Evolutionary conservation across 2,329 filamentous ascomycete species (phyloP).

Genomic region (Neopestalotiopsis rosae): DNA sequence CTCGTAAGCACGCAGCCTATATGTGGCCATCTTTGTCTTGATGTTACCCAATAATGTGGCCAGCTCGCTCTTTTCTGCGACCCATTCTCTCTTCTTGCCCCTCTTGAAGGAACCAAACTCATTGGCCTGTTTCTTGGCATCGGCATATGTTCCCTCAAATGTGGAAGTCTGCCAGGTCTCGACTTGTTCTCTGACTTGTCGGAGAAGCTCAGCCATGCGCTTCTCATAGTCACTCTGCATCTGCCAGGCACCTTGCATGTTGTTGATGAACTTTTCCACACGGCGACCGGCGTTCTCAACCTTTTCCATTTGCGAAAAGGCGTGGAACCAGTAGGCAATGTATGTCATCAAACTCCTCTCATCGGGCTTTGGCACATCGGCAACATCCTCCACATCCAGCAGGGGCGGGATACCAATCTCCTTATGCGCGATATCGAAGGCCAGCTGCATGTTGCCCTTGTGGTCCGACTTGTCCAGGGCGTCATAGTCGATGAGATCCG

Average conservation of each 20-base stretch:
- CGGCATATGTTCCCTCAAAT: constrained; percentile 90
- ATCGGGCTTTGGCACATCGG: constrained; percentile 93
- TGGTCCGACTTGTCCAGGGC: constrained; percentile 92
- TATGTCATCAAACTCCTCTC: constrained; percentile 99
- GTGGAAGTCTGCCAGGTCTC: constrained; percentile 77
- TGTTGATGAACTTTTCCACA: constrained; percentile 98
- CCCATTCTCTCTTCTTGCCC: constrained; percentile 91
- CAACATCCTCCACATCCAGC: constrained; percentile 97
- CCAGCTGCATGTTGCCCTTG: constrained; percentile 95
- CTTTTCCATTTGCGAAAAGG: constrained; percentile 98
- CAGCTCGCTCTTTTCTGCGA: constrained; percentile 95
- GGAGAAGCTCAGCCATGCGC: constrained; percentile 83
- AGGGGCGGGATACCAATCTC: constrained; percentile 97
- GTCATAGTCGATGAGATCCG: constrained; percentile 97
- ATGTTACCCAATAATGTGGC: constrained; percentile 95
- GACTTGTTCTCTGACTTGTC: constrained; percentile 75
- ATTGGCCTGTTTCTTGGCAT: constrained; percentile 85
- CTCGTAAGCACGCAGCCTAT: constrained; percentile 87
- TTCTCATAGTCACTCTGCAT: constrained; percentile 98
- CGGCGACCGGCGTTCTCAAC: constrained; percentile 96
- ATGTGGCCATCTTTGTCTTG: constrained; percentile 97
- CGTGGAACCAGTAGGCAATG: constrained; percentile 99
- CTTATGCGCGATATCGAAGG: constrained; percentile 93
- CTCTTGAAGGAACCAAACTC: constrained; percentile 90
- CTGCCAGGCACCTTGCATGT: constrained; percentile 99